phyloP scores from a whole-genome alignment of 345 rosid species.

The Hirschfeldia incana region DNA sequence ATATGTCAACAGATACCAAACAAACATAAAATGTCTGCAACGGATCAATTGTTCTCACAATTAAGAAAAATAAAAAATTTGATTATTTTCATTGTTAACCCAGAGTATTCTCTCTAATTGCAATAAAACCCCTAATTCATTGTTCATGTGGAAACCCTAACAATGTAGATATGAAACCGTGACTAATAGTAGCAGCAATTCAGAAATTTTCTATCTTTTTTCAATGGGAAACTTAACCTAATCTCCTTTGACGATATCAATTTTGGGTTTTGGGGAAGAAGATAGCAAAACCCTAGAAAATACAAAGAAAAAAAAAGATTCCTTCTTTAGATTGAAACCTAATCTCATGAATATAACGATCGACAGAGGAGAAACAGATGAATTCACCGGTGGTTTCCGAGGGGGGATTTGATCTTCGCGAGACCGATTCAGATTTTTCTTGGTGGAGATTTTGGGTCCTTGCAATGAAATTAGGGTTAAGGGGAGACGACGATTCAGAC shows the following conservation, averaged over 20 bases:
- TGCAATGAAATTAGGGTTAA: constrained; percentile 29
- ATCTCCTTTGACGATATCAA: background rate
- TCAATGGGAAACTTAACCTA: background rate
- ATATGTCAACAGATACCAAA: constrained; percentile 4
- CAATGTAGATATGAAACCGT: background rate
- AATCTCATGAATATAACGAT: constrained; percentile 8
- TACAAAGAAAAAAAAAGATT: background rate
- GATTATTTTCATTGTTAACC: background rate
- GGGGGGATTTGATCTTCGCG: background rate
- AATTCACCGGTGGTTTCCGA: constrained; percentile 1
- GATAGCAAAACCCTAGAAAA: constrained; percentile 26
- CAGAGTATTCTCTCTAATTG: background rate
- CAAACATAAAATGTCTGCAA: background rate
- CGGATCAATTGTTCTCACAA: background rate
- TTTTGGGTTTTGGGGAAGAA: background rate
- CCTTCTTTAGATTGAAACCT: background rate
- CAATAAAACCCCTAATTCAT: constrained; percentile 24
- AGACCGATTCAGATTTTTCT: background rate
- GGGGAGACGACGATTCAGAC: background rate
- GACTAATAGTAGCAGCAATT: background rate
- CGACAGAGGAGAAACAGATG: background rate
- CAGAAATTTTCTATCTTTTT: background rate
- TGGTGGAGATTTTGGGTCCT: background rate
- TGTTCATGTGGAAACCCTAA: constrained; percentile 35
- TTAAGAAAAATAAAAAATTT: background rate